Evolutionary conservation across 2,329 filamentous ascomycete genomes (phyloP).

Genomic region (Xylaria sp.): DNA sequence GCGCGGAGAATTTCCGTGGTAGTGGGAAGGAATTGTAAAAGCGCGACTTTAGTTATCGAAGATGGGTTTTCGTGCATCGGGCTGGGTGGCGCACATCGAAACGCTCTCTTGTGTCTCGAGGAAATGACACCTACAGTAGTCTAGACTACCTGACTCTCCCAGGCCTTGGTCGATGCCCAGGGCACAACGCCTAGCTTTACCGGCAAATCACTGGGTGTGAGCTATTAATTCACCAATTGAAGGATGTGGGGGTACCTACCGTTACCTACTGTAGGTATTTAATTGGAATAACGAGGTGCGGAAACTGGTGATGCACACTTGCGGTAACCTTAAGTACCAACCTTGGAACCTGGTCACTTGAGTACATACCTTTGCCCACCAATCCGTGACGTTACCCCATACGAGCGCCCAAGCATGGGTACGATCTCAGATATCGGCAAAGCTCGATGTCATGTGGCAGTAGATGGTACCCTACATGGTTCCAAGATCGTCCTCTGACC

Average conservation of each 20-base stretch:
- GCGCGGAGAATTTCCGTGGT: background rate
- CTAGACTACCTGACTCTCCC: too few species aligned
- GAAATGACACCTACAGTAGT: too few species aligned
- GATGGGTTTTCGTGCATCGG: background rate
- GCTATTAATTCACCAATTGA: too few species aligned
- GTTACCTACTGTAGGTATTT: background rate
- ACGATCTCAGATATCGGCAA: conserved; percentile 5
- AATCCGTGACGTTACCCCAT: conserved; percentile 6
- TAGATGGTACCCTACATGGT: conserved; percentile 8
- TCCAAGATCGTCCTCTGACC: background rate
- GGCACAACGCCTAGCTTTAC: too few species aligned
- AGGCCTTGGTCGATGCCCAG: too few species aligned
- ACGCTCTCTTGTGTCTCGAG: too few species aligned
- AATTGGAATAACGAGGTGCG: background rate
- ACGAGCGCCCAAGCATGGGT: conserved; percentile 4
- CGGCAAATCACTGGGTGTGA: too few species aligned
- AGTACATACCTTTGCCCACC: conserved; percentile 2
- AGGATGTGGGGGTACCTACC: too few species aligned
- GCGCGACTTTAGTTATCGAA: background rate
- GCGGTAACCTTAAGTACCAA: too few species aligned
- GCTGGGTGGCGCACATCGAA: background rate
- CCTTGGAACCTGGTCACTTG: background rate
- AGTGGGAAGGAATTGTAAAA: background rate
- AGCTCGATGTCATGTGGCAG: background rate
- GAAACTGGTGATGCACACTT: background rate